A percentile compares a stretch with the other conserved stretches of the same genome.
These are phyloP conservation scores for Alternaria brassicae DNA, from an alignment of 2,329 filamentous ascomycete genomes.

Conservation along the genomic window DNA sequence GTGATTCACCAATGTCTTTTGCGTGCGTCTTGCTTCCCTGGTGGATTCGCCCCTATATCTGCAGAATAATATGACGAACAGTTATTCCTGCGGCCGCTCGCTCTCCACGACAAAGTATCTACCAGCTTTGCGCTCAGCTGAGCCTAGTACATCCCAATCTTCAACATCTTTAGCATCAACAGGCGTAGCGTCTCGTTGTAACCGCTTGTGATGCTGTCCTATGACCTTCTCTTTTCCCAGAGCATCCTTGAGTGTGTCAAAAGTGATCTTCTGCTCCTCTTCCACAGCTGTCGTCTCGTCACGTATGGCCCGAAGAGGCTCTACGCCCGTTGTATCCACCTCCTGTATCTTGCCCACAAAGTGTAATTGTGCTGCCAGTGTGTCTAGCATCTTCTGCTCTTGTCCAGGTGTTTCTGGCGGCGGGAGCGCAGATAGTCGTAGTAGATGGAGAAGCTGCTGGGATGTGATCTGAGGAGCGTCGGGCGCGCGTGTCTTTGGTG, in stretches of 20 bases:
- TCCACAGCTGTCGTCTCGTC: slow-evolving; percentile 73
- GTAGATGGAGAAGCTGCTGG: slow-evolving; percentile 78
- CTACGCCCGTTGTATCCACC: slow-evolving; percentile 75
- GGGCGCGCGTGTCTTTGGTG: slow-evolving; percentile 48
- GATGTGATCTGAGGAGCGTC: slow-evolving; percentile 62
- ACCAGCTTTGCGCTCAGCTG: slow-evolving; percentile 70
- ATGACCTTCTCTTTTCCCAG: slow-evolving; percentile 67
- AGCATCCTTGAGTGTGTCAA: slow-evolving; percentile 64
- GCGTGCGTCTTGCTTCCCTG: too few species aligned
- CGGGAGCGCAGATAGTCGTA: slow-evolving; percentile 88
- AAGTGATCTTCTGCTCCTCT: slow-evolving; percentile 64
- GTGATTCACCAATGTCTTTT: too few species aligned
- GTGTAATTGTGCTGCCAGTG: slow-evolving; percentile 80
- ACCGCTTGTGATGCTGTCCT: slow-evolving; percentile 61
- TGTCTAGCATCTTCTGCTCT: slow-evolving; percentile 74
- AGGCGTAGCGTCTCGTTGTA: slow-evolving; percentile 57
- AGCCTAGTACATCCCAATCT: slow-evolving; percentile 74
- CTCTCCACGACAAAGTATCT: slow-evolving; percentile 80
- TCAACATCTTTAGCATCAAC: slow-evolving; percentile 57
- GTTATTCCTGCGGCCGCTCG: slow-evolving; percentile 51
- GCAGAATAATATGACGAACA: background rate
- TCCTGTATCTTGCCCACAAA: slow-evolving; percentile 88
- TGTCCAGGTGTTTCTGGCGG: slow-evolving; percentile 68
- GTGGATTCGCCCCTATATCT: too few species aligned
- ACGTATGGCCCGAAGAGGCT: slow-evolving; percentile 78